Percentiles rank a stretch among this genome's conserved stretches.
Conservation (phyloP, 129 eudicot species). For the Flaveria ramosissima region DNA sequence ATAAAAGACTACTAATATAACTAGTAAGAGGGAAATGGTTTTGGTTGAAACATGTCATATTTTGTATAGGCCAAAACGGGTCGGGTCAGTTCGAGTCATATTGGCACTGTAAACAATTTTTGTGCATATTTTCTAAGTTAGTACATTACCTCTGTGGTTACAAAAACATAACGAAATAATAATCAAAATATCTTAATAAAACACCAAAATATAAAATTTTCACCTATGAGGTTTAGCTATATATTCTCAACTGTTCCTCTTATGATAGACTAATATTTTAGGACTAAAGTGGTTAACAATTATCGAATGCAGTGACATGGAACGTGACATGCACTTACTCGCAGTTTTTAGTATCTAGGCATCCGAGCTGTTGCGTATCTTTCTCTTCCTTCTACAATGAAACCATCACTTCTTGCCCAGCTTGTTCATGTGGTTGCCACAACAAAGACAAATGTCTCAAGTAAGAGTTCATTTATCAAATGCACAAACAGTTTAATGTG, state of each 20-base stretch:
- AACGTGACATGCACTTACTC: constrained; percentile 84
- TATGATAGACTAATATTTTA: neutral
- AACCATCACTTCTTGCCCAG: constrained; percentile 79
- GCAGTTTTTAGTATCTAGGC: constrained; percentile 55
- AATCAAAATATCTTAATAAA: neutral
- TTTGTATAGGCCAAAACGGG: neutral
- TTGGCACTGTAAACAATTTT: neutral
- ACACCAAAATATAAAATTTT: neutral
- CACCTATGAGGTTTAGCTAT: neutral
- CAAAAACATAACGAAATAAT: neutral
- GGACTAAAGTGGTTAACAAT: constrained; percentile 11
- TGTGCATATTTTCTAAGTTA: neutral
- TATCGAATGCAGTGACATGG: constrained; percentile 74
- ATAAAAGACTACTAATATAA: neutral
- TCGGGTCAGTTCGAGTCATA: neutral
- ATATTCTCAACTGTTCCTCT: too few relatives aligned
- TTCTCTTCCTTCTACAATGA: constrained; percentile 78
- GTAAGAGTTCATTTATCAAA: constrained; percentile 41
- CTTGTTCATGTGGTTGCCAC: constrained; percentile 81
- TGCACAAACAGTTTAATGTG: too few relatives aligned
- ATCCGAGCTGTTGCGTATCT: constrained; percentile 76
- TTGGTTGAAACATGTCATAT: neutral
- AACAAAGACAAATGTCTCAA: constrained; percentile 62
- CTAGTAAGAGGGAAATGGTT: neutral
- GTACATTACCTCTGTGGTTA: neutral